phyloP scores from a whole-genome alignment of 2,329 filamentous ascomycete genomes.

The Calonectria pseudoreteaudii region DNA sequence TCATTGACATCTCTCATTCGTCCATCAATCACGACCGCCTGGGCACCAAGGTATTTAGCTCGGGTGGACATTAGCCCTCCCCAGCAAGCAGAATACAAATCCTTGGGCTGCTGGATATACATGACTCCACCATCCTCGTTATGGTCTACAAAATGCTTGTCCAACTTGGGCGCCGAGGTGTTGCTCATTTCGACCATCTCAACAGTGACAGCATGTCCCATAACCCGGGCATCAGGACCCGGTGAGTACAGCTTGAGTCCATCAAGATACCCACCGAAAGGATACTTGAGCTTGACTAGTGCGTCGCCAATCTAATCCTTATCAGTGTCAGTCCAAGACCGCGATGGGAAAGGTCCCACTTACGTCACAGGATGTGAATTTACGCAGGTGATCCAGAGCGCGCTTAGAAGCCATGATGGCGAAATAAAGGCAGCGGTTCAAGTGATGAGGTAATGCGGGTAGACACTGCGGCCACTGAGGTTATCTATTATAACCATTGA shows the following conservation, averaged over 20 bases:
- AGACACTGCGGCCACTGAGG: not conserved
- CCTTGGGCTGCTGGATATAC: constrained; percentile 46
- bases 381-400: not conserved
- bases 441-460: not conserved
- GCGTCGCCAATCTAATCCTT: constrained; percentile 40
- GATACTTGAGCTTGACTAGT: constrained; percentile 45
- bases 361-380: constrained; percentile 21
- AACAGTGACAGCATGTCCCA: constrained; percentile 45
- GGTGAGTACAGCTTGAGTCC: constrained; percentile 41
- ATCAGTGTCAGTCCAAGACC: not conserved
- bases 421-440: not conserved
- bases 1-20: constrained; percentile 45
- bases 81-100: constrained; percentile 43
- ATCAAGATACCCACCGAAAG: constrained; percentile 41
- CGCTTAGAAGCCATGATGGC: constrained; percentile 12
- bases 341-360: not conserved
- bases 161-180: constrained; percentile 37
- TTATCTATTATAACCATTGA: not conserved
- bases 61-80: constrained; percentile 46
- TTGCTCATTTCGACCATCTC: constrained; percentile 45
- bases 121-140: constrained; percentile 40
- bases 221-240: constrained; percentile 27
- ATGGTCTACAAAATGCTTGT: constrained; percentile 45
- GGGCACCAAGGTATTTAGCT: constrained; percentile 41
- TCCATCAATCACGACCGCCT: constrained; percentile 44